Conservation (phyloP, 768 basidiomycete genomes). For the Boletellus emodensis region DNA sequence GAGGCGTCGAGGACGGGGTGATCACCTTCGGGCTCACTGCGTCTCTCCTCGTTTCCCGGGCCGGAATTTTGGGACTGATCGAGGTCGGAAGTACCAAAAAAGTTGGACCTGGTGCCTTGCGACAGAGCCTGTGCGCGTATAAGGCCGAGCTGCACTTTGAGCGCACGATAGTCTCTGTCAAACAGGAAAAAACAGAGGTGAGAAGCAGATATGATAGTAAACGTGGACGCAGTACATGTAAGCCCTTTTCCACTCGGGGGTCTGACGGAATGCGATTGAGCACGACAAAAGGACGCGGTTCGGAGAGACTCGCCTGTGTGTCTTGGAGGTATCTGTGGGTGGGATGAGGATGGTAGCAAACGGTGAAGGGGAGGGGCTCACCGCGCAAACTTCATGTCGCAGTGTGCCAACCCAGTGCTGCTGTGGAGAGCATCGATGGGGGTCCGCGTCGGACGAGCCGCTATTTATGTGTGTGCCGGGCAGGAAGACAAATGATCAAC, state of each 20-base stretch:
- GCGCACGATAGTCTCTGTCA: slow-evolving; percentile 62
- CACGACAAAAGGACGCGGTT: neutral
- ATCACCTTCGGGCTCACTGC: slow-evolving; percentile 1
- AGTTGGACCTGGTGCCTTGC: slow-evolving; percentile 15
- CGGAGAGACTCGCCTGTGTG: slow-evolving; percentile 46
- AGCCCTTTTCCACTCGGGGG: slow-evolving; percentile 51
- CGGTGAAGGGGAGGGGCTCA: slow-evolving; percentile 23
- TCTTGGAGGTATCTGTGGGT: slow-evolving; percentile 58
- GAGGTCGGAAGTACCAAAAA: neutral
- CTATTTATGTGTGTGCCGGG: too few relatives aligned
- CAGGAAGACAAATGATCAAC: too few relatives aligned
- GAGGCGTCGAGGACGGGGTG: neutral
- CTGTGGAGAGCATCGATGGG: too few relatives aligned
- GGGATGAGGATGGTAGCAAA: too few relatives aligned
- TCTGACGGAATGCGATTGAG: slow-evolving; percentile 35
- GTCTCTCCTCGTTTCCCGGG: neutral
- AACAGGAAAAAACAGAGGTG: too few relatives aligned
- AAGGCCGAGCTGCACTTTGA: slow-evolving; percentile 67
- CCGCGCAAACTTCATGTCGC: slow-evolving; percentile 59
- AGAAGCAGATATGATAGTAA: neutral
- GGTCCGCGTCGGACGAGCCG: too few relatives aligned
- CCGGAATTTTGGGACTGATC: neutral
- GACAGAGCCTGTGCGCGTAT: slow-evolving; percentile 38
- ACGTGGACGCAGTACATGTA: slow-evolving; percentile 18
- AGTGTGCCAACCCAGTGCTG: neutral